Conservation (phyloP, 2,329 filamentous ascomycete genomes). For the Bipolaris oryzae region DNA sequence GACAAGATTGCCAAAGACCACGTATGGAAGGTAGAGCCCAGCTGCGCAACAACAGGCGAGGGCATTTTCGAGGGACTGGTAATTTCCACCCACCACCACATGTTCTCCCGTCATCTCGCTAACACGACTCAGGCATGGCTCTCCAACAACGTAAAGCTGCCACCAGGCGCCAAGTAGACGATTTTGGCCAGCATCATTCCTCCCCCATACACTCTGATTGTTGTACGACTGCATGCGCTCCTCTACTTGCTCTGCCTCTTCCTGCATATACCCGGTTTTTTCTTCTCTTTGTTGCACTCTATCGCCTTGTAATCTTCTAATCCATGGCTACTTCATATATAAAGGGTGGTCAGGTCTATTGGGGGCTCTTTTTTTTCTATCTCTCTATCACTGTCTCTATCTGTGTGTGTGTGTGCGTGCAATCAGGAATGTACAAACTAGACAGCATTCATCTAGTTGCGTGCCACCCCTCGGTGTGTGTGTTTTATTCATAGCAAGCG, state of each 20-base stretch:
- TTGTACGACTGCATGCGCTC: constrained; percentile 44
- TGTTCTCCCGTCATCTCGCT: constrained; percentile 8
- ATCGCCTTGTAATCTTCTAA: constrained; percentile 14
- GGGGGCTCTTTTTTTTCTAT: background rate
- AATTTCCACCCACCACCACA: constrained; percentile 17
- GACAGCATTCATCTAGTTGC: background rate
- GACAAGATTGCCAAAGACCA: constrained; percentile 59
- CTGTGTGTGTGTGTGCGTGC: background rate
- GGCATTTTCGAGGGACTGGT: constrained; percentile 60
- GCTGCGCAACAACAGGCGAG: constrained; percentile 60
- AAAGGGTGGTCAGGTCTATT: background rate
- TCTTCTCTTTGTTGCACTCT: constrained; percentile 20
- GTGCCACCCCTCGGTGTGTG: background rate
- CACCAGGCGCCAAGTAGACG: constrained; percentile 45
- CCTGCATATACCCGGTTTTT: constrained; percentile 50
- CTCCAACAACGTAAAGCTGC: constrained; percentile 58
- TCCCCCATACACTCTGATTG: constrained; percentile 3
- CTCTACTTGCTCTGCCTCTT: constrained; percentile 24
- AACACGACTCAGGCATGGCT: constrained; percentile 51
- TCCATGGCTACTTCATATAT: background rate
- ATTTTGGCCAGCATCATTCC: background rate
- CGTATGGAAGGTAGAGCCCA: constrained; percentile 61
- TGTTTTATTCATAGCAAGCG: background rate
- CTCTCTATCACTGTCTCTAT: background rate
- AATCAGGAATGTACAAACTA: background rate